Evolutionary conservation across 2,329 filamentous ascomycete genomes (phyloP), one percentile per base, ranked within the genome.

Genomic region (Penicillium thymicola): DNA sequence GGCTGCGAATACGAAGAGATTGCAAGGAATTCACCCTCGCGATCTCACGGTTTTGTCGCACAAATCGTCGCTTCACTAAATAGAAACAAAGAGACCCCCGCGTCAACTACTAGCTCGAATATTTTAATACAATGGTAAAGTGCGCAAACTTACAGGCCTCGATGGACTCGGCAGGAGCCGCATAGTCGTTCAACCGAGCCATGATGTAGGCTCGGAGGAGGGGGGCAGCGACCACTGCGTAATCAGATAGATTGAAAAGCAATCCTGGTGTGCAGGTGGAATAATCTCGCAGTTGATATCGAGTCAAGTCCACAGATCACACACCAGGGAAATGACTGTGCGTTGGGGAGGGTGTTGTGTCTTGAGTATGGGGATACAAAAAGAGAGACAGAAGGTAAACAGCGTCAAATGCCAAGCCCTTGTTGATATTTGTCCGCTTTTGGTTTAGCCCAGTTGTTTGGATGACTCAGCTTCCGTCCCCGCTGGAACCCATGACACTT

Each of bases 11-110:
- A 46, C 84, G 83, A 47, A 86, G 76, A 4, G 83, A 86, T 69
- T 88, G 85, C 54, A 79, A 80, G 7, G 85, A 87, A 67, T 88
- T 87, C 59, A 79, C 82, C 62, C 82, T 79, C 57, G 85, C 84
- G 57, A 88, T 82, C 68, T 88, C 85, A 63, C 85, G 82, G 68
- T 88, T 88, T 69, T 88, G 85, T 54, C 85, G 76, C 60, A 87
- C 78, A 67, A 87, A 87, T 62, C 84, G 77, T 58, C 85, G 78
- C 75, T 86, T 88, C 51, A 87, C 84, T 86, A 59, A 27, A 42
- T 37, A 42, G 14, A 27, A 49, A 16, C 16, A 25, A 25, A 45
- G 14, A 16, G 14, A 18, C 6, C 5, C 40, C 40, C 51, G 54
- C 38, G 61, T 65, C 44, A 65, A 51, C 34, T 13, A 14, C n/a